Base-by-base conservation (phyloP, 345 rosid species). In the Eucalyptus pauciflora region DNA sequence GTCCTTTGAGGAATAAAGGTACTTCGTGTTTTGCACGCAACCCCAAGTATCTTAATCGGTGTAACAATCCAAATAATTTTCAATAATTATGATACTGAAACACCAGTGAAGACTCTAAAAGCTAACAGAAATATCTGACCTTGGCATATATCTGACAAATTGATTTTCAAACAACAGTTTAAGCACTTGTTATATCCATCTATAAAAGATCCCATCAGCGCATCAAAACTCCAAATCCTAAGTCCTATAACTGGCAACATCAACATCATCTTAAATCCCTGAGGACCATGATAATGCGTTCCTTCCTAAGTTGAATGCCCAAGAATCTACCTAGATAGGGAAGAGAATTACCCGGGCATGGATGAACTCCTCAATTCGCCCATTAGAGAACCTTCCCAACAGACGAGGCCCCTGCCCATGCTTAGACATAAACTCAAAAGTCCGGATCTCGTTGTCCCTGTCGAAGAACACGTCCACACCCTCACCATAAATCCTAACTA, bases 321-420 rank as follows among this genome's bases (percentile, higher is more conserved):
- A 20, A 86, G 62, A 86, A 52, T 51, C 62, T 62, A 51, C 46
- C 71, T 15, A 54, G 48, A 31, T 25, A 45, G 80, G 20, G 50
- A 64, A 62, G 81, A 46, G 60, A 24, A 58, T 25, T 94, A 98
- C 99, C 95, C 98, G 93, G 29, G 99, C 99, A 90, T 92, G 91
- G 83, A 98, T 95, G 91, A 95, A 98, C 93, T 97, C 99, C 91
- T 98, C 99, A 80, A 98, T 93, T 56, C 98, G 94, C 83, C 99
- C 99, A 90, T 93, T 95, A 1, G 91, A 91, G 86, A 98, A 97
- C 87, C 99, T 92, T 33, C 94, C 97, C 71, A 98, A 94, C 91
- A 98, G 93, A 89, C 94, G 89, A 14, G 99, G 99, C n/a, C 99
- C 99, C 90, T 94, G 96, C 86, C 99, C 99, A 89, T 94, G 91